These are phyloP conservation scores for Cryptococcus floricola DNA, from an alignment of 1,284 basidiomycete genomes.

Conservation along the genomic window DNA sequence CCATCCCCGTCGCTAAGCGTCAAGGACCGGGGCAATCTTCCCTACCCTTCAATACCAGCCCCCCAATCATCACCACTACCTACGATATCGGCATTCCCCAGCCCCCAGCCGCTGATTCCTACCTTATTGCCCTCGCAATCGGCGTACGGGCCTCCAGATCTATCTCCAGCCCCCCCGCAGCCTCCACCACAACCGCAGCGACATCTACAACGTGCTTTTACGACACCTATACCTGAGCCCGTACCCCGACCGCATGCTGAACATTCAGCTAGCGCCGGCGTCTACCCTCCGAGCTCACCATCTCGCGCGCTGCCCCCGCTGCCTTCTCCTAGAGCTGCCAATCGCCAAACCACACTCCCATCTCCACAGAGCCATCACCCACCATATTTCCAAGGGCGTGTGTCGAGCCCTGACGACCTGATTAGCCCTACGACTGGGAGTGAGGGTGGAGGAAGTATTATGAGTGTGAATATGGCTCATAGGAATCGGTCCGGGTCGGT, in stretches of 20 bases:
- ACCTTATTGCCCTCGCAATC: background rate
- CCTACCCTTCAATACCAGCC: slow-evolving; percentile 27
- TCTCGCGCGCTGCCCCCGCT: slow-evolving; percentile 34
- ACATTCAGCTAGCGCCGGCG: slow-evolving; percentile 15
- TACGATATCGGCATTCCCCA: slow-evolving; percentile 16
- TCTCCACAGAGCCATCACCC: slow-evolving; percentile 6
- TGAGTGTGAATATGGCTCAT: slow-evolving; percentile 18
- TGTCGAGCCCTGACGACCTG: slow-evolving; percentile 34
- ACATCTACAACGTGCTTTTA: slow-evolving; percentile 37
- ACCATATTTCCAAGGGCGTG: slow-evolving; percentile 11
- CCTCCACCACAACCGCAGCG: slow-evolving; percentile 44
- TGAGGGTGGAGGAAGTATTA: slow-evolving; percentile 21
- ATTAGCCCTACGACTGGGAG: slow-evolving; percentile 22
- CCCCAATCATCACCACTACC: slow-evolving; percentile 31
- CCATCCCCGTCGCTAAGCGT: slow-evolving; percentile 5
- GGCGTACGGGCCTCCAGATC: slow-evolving; percentile 9
- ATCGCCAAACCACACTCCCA: slow-evolving; percentile 8
- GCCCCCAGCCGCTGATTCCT: slow-evolving; percentile 13
- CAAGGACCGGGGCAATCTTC: slow-evolving; percentile 7
- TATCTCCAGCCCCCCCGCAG: slow-evolving; percentile 29
- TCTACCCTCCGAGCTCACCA: slow-evolving; percentile 21
- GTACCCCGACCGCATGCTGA: slow-evolving; percentile 12
- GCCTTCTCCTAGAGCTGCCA: slow-evolving; percentile 17
- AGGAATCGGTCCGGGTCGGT: slow-evolving; percentile 24
- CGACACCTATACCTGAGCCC: slow-evolving; percentile 24